Evolutionary conservation across 805 yeast genomes (phyloP).

Genomic region (Candida silvicultrix): DNA sequence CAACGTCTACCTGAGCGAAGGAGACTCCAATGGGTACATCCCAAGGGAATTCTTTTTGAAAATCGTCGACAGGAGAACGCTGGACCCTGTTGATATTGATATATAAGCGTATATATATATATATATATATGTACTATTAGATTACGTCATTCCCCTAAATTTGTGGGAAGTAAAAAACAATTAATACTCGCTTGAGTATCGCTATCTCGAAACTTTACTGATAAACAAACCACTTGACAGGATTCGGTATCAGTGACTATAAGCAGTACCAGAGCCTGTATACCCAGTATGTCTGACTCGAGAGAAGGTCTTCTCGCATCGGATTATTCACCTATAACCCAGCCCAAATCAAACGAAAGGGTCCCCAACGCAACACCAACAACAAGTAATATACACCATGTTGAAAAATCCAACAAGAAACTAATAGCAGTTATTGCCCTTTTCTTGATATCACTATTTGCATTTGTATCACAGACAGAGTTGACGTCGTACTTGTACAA

Average conservation of each 20-base stretch:
- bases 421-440: conserved; percentile 41
- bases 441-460: conserved; percentile 39
- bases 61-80: conserved; percentile 24
- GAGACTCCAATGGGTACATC: conserved; percentile 50
- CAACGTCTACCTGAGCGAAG: conserved; percentile 66
- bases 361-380: no score
- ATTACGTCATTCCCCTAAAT: no score
- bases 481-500: conserved; percentile 64
- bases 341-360: no score
- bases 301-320: neutral
- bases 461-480: conserved; percentile 80
- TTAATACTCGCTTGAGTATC: neutral
- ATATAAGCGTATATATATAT: no score
- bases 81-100: neutral
- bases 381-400: conserved; percentile 3
- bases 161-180: no score
- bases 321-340: no score
- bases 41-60: conserved; percentile 35
- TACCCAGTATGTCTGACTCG: neutral
- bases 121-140: no score
- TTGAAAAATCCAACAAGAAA: conserved; percentile 21
- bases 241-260: no score
- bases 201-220: no score
- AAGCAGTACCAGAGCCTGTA: no score
- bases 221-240: no score